phyloP scores from a whole-genome alignment of 148 eudicot species.

The Spergularia bocconei region DNA sequence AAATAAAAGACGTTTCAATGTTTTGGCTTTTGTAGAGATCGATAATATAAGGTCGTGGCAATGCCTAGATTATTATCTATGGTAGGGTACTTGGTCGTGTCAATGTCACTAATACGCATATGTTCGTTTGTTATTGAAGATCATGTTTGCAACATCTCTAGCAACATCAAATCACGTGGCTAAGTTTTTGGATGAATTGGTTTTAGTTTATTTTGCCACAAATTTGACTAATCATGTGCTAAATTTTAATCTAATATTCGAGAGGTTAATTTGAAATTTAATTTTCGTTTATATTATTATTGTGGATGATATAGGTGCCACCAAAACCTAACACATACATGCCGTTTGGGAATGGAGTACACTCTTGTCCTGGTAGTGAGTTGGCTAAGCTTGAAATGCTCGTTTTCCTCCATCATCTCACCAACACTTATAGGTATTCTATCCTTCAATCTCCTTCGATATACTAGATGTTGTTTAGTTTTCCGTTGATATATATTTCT shows the following conservation, averaged over 20 bases:
- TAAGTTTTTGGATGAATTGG: slow-evolving; percentile 23
- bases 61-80: slow-evolving; percentile 30
- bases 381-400: slow-evolving; percentile 89
- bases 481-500: no score
- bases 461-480: no score
- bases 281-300: neutral
- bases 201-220: neutral
- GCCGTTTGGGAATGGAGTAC: slow-evolving; percentile 86
- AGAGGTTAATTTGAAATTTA: neutral
- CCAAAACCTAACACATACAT: slow-evolving; percentile 70
- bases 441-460: no score
- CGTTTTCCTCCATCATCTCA: slow-evolving; percentile 70
- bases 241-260: neutral
- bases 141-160: slow-evolving; percentile 18
- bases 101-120: slow-evolving; percentile 16
- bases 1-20: slow-evolving; percentile 8
- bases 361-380: slow-evolving; percentile 92
- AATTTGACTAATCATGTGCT: neutral
- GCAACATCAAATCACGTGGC: slow-evolving; percentile 42
- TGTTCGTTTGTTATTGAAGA: slow-evolving; percentile 15
- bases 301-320: slow-evolving; percentile 49
- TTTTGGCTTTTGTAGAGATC: slow-evolving; percentile 20
- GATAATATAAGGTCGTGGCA: slow-evolving; percentile 38
- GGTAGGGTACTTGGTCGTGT: slow-evolving; percentile 18
- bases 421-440: slow-evolving; percentile 39